A percentile compares a stretch with the other conserved stretches of the same genome.
Evolutionary conservation across 495 filamentous ascomycete species (phyloP).

Genomic region (Letharia columbiana): DNA sequence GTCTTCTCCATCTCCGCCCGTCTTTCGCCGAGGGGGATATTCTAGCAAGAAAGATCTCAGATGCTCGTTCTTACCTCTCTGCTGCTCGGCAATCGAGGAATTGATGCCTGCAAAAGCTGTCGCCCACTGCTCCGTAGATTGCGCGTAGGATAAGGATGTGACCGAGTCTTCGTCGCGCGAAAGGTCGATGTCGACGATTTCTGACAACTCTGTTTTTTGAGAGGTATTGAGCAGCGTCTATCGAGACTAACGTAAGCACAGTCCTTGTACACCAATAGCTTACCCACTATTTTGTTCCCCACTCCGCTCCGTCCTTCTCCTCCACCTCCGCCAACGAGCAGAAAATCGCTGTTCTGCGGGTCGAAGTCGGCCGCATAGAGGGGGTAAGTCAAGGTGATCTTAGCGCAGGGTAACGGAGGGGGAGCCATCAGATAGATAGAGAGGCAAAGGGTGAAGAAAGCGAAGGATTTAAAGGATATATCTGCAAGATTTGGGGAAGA

Average conservation of each 20-base stretch:
- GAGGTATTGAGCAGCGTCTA: conserved; percentile 64
- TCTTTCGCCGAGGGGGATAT: conserved; percentile 31
- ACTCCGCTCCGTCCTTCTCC: conserved; percentile 80
- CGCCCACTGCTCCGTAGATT: conserved; percentile 45
- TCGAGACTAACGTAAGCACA: conserved; percentile 1
- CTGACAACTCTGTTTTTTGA: conserved; percentile 51
- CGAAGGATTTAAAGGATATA: background rate
- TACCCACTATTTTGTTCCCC: conserved; percentile 76
- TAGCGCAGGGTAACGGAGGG: conserved; percentile 50
- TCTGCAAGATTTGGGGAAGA: background rate
- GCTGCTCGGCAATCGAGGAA: conserved; percentile 59
- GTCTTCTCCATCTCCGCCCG: conserved; percentile 30
- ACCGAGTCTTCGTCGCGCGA: conserved; percentile 87
- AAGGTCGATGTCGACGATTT: conserved; percentile 67
- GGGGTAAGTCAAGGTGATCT: conserved; percentile 73
- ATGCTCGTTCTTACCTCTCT: conserved; percentile 77
- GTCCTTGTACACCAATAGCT: conserved; percentile 3
- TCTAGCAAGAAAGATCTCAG: conserved; percentile 69
- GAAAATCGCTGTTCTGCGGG: conserved; percentile 59
- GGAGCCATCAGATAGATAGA: conserved; percentile 39
- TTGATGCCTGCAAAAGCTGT: conserved; percentile 79
- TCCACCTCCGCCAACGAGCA: conserved; percentile 87
- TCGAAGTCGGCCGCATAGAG: conserved; percentile 86
- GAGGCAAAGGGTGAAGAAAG: background rate
- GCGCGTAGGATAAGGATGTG: conserved; percentile 64